phyloP scores from a whole-genome alignment of 805 yeast species.

The Myxozyma udenii region DNA sequence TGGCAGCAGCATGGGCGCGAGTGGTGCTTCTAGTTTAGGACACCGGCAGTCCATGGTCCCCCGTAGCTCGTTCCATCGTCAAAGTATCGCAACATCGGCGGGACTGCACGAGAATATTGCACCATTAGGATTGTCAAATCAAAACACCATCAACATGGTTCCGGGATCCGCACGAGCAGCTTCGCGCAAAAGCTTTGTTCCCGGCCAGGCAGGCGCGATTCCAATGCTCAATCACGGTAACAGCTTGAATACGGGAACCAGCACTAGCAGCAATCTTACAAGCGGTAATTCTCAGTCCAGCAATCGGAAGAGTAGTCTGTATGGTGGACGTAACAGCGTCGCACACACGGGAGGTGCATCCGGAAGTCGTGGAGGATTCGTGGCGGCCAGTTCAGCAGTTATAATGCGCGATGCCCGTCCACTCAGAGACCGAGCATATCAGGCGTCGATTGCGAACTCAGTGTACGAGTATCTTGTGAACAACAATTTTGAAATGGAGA shows the following conservation, averaged over 20 bases:
- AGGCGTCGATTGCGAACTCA: constrained; percentile 47
- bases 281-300: neutral
- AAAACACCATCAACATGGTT: constrained; percentile 14
- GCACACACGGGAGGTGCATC: neutral
- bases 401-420: constrained; percentile 64
- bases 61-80: constrained; percentile 22
- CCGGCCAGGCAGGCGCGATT: constrained; percentile 16
- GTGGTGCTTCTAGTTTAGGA: neutral
- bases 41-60: constrained; percentile 29
- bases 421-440: constrained; percentile 67
- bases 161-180: constrained; percentile 23
- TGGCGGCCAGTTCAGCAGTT: constrained; percentile 11
- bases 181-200: constrained; percentile 18
- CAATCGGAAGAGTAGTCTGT: constrained; percentile 14
- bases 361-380: constrained; percentile 21
- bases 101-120: constrained; percentile 1
- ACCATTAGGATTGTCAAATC: constrained; percentile 16
- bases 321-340: constrained; percentile 1
- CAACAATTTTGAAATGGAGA: constrained; percentile 70
- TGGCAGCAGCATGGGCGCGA: constrained; percentile 2
- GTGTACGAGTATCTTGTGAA: constrained; percentile 60
- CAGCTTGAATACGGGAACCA: neutral
- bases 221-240: constrained; percentile 10
- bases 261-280: neutral
- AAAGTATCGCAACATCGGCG: constrained; percentile 22